Evolutionary conservation across 2,329 filamentous ascomycete genomes (phyloP).

Genomic region (Exophiala bonariae): DNA sequence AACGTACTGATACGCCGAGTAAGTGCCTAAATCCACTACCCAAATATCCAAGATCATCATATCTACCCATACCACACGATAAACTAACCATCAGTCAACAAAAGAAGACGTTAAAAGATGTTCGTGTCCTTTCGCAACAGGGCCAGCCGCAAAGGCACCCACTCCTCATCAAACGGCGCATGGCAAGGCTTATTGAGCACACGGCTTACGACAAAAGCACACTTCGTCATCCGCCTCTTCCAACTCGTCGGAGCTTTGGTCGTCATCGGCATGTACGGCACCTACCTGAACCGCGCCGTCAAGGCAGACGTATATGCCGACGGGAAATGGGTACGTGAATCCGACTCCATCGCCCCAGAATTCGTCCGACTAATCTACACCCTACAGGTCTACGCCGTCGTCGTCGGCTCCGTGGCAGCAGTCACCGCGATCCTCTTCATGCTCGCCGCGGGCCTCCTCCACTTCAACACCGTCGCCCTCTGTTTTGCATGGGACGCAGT

Average conservation of each 20-base stretch:
- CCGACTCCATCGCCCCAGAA: conserved; percentile 7
- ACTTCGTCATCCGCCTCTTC: conserved; percentile 64
- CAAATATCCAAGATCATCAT: too few species aligned
- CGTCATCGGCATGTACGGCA: conserved; percentile 76
- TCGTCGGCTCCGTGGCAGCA: conserved; percentile 66
- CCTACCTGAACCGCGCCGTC: conserved; percentile 61
- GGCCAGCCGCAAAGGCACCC: too few species aligned
- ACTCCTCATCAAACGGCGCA: neutral
- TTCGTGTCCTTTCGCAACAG: too few species aligned
- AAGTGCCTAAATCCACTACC: too few species aligned
- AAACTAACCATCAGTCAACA: too few species aligned
- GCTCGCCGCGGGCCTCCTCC: conserved; percentile 56
- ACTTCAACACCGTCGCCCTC: conserved; percentile 35
- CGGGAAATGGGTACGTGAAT: conserved; percentile 66
- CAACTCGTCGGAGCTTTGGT: conserved; percentile 76
- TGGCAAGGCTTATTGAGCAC: too few species aligned
- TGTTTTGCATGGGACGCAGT: conserved; percentile 68
- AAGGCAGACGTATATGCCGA: conserved; percentile 55
- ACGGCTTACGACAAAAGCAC: conserved; percentile 10
- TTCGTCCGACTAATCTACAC: conserved; percentile 8
- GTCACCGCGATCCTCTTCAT: conserved; percentile 66
- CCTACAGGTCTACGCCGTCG: conserved; percentile 66
- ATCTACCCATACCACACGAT: too few species aligned
- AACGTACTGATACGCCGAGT: too few species aligned
- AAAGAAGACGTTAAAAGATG: too few species aligned